These are phyloP conservation scores for Leavenworthia alabamica DNA, from an alignment of 345 rosid genomes.

Conservation along the genomic window DNA sequence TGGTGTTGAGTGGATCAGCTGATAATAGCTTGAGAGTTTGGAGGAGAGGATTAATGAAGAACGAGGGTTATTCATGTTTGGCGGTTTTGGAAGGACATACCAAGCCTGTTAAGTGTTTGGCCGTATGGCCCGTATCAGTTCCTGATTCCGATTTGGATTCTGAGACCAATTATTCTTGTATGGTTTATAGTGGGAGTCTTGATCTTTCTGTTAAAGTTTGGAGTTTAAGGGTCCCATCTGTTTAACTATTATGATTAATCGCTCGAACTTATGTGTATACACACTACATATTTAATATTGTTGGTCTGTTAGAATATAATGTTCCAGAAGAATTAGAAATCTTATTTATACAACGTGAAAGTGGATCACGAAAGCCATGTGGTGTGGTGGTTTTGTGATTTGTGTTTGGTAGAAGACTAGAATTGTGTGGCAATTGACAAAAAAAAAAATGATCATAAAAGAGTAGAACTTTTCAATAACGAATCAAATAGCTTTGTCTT, in stretches of 20 bases:
- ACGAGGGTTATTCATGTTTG: constrained; percentile 42
- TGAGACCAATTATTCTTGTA: constrained; percentile 24
- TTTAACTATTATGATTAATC: constrained; percentile 6
- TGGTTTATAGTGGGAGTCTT: constrained; percentile 67
- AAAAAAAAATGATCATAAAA: not conserved
- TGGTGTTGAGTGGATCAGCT: constrained; percentile 69
- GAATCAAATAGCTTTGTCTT: constrained; percentile 20
- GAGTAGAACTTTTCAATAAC: constrained; percentile 8
- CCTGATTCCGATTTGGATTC: constrained; percentile 1
- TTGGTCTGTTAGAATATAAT: no score
- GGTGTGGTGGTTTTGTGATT: constrained; percentile 9
- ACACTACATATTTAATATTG: no score
- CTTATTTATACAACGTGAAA: not conserved
- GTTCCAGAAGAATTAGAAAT: not conserved
- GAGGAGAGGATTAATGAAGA: constrained; percentile 40
- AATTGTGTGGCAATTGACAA: not conserved
- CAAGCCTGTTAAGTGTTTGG: constrained; percentile 63
- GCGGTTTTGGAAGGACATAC: constrained; percentile 57
- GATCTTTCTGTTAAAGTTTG: constrained; percentile 55
- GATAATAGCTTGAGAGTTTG: constrained; percentile 59
- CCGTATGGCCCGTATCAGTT: constrained; percentile 32
- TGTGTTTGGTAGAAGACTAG: not conserved
- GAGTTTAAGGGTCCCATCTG: constrained; percentile 26
- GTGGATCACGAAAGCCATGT: constrained; percentile 7
- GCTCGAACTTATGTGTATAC: not conserved